Percentiles rank a stretch among this genome's conserved stretches.
Evolutionary conservation across 2,329 filamentous ascomycete species (phyloP).

Genomic region (Onygenales sp.): DNA sequence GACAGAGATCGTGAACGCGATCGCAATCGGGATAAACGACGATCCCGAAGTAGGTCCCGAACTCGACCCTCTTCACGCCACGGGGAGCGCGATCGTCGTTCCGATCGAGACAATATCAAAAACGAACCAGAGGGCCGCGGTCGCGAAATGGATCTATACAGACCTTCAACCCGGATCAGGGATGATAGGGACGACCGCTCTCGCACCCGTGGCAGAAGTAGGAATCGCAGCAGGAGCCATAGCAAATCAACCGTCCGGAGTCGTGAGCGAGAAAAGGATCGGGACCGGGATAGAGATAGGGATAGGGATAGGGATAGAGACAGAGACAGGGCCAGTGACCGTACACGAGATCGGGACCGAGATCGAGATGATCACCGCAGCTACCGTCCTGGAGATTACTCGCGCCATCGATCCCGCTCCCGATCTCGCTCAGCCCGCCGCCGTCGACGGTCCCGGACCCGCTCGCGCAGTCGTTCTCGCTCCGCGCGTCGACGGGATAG

Average conservation of each 20-base stretch:
- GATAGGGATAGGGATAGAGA: constrained; percentile 18
- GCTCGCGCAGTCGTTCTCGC: constrained; percentile 12
- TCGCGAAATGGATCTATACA: constrained; percentile 12
- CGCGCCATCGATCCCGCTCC: constrained; percentile 13
- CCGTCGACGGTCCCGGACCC: constrained; percentile 11
- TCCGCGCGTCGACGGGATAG: constrained; percentile 7
- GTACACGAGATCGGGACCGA: constrained; percentile 10
- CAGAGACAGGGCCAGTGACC: constrained; percentile 9
- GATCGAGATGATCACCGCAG: constrained; percentile 13
- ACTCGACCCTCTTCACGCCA: constrained; percentile 15
- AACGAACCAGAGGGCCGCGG: constrained; percentile 4
- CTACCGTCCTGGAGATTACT: constrained; percentile 14
- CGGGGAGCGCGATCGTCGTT: constrained; percentile 9
- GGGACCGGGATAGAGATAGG: constrained; percentile 15
- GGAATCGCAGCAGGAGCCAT: constrained; percentile 20
- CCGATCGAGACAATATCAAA: constrained; percentile 8
- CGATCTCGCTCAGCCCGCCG: constrained; percentile 8
- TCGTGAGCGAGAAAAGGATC: constrained; percentile 5
- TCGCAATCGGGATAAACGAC: constrained; percentile 16
- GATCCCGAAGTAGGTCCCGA: constrained; percentile 14
- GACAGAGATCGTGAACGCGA: constrained; percentile 14
- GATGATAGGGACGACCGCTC: constrained; percentile 22
- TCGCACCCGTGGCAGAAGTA: constrained; percentile 21
- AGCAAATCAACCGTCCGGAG: constrained; percentile 23
- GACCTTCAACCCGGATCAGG: constrained; percentile 11